Evolutionary conservation across 202 grass and related monocot genomes (phyloP), one percentile per base, ranked within the genome.

Genomic region (Zoysia matrella): DNA sequence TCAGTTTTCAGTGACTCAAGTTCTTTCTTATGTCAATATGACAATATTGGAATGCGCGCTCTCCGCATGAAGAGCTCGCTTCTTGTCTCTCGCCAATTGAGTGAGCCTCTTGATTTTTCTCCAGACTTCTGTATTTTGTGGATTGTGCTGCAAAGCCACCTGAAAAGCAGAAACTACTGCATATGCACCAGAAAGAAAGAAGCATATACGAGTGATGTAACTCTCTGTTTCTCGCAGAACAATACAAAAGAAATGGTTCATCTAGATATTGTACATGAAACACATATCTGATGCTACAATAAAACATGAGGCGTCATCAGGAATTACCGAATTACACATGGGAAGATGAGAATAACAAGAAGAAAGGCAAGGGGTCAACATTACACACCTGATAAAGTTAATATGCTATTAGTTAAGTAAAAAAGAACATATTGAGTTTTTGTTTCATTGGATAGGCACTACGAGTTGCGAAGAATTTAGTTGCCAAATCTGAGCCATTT

Each of bases 81-180:
- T 98, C 82, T 95, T 91, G 82, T 95, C 95, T 80, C 80, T 95
- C 60, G 92, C 85, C 49, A 98, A 86, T 78, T 90, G 95, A 80
- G 78, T 87, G 36, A 98, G 82, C 54, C 89, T 92, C 84, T 95
- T 98, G 68, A 98, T 91, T 90, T 98, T 98, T 83, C 90, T 90
- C 0, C 90, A 87, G 42, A 98, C 85, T 90, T 98, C 95, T 65
- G 82, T 16, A 69, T 88, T 98, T 88, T 98, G 92, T 86, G 92
- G 90, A 81, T 98, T 95, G 85, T 88, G 80, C 74, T 98, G 87
- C 74, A 95, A 87, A 65, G 95, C 95, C 75, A 88, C 73, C 79
- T 91, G 86, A 75, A 98, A 95, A 74, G 92, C 86, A 88, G 83
- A 73, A 79, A 93, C 71, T 73, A 92, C 95, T 90, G 22, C 22